A percentile compares a stretch with the other conserved stretches of the same genome.
Conservation (phyloP, 495 filamentous ascomycete genomes). For the Xylaria sp. region DNA sequence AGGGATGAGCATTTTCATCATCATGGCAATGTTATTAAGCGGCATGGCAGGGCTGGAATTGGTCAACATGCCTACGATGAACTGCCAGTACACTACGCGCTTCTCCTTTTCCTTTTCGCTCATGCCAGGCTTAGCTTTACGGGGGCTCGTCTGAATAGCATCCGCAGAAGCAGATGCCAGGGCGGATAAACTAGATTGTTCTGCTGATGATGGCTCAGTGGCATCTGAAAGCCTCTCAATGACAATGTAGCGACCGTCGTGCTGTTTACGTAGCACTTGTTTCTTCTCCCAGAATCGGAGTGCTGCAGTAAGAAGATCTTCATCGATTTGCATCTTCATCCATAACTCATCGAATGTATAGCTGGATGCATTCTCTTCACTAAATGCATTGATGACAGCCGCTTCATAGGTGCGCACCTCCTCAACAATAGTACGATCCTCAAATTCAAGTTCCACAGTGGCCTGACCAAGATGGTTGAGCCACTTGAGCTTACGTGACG, state of each 20-base stretch:
- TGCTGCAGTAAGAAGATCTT: constrained; percentile 74
- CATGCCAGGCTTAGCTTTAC: constrained; percentile 39
- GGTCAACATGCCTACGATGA: constrained; percentile 92
- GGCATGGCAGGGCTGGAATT: constrained; percentile 82
- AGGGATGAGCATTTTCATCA: constrained; percentile 88
- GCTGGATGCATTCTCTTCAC: constrained; percentile 55
- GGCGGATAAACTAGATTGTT: constrained; percentile 51
- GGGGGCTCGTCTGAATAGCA: constrained; percentile 44
- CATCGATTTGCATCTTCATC: constrained; percentile 74
- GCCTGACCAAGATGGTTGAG: constrained; percentile 81
- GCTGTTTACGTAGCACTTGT: constrained; percentile 71
- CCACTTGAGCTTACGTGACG: constrained; percentile 86
- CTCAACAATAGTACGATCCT: constrained; percentile 74
- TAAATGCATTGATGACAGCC: constrained; percentile 87
- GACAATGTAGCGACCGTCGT: constrained; percentile 49
- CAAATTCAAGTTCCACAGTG: constrained; percentile 79
- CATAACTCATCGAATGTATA: constrained; percentile 69
- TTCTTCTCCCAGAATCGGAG: constrained; percentile 86
- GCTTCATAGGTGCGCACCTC: constrained; percentile 89
- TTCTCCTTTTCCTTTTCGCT: constrained; percentile 70
- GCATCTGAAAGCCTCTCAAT: constrained; percentile 48
- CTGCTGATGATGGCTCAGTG: constrained; percentile 29
- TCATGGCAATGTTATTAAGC: constrained; percentile 82
- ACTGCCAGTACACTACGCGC: constrained; percentile 84
- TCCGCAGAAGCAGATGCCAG: constrained; percentile 53